Evolutionary conservation across 169 alveolate species (phyloP), one percentile per base, ranked within the genome.

Genomic region (Plasmodium falciparum): DNA sequence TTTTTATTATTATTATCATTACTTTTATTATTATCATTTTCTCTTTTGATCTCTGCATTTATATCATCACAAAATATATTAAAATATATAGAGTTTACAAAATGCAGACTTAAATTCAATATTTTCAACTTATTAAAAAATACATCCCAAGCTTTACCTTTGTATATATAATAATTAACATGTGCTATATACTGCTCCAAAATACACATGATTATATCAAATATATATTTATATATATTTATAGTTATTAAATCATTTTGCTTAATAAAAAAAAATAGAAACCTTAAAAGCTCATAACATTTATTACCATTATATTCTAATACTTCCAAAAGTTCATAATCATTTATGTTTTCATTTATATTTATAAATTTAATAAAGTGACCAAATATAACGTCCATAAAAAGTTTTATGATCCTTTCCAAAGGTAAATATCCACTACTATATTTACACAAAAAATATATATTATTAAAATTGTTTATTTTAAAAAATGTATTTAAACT

Each of bases 361-460:
- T 39, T 39, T 39, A 39, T 39, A 0, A 39, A 0, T 5, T 39
- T 39, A 5, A 39, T 6, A 39, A 65, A 52, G 24, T 71, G 67
- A 24, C 15, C 49, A 7, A 15, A 26, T 1, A 78, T 15, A 1
- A 56, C 45, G 0, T 62, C 59, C 20, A 69, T 58, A 22, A 83
- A 67, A 9, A 83, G 0, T 2, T 43, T 83, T 39, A 83, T 20
- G 1, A 83, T 39, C 13, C 17, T 17, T 15, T 58, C 15, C n/a
- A 83, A 62, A 5, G 85, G 66, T 2, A 83, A 29, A 49, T 33
- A 83, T 0, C 91, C 91, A 26, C 45, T 49, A 17, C 83, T 83
- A 49, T 83, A 83, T 49, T 83, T 83, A 9, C 91, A 83, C 11
- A 83, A 5, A 29, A 83, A 83, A 69, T 83, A 83, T 12, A 83